phyloP scores from a whole-genome alignment of 208 protist genomes.

The Acanthamoeba culbertsoni region DNA sequence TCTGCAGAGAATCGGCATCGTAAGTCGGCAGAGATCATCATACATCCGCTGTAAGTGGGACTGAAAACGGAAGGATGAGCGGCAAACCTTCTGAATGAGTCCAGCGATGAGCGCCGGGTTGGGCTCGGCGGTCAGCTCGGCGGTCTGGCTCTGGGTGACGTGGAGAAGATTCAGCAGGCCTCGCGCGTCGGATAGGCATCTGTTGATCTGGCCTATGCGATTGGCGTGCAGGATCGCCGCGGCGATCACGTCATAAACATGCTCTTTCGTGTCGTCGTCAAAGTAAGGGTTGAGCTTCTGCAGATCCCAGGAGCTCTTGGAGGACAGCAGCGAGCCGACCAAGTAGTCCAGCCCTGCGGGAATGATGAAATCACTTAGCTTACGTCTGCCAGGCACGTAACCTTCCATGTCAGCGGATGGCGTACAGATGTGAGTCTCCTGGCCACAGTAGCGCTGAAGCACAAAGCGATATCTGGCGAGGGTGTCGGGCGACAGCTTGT shows the following conservation, averaged over 20 bases:
- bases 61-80: background rate
- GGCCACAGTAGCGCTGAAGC: conserved; percentile 46
- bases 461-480: conserved; percentile 27
- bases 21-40: background rate
- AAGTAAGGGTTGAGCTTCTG: conserved; percentile 65
- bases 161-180: conserved; percentile 22
- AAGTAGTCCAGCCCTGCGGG: conserved; percentile 59
- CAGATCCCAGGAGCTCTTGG: conserved; percentile 47
- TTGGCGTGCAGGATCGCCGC: conserved; percentile 55
- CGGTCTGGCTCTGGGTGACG: background rate
- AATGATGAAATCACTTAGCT: too few species aligned
- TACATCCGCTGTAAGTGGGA: background rate
- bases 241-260: conserved; percentile 50
- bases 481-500: background rate
- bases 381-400: too few species aligned
- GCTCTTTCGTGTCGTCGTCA: conserved; percentile 16
- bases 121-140: background rate
- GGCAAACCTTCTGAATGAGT: conserved; percentile 49
- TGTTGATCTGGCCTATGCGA: conserved; percentile 61
- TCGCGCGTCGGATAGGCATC: conserved; percentile 43
- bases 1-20: background rate
- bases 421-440: conserved; percentile 59
- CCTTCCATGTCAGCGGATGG: too few species aligned
- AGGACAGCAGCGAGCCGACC: conserved; percentile 64
- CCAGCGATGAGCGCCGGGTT: conserved; percentile 45